Percentiles rank a stretch among this genome's conserved stretches.
These are phyloP conservation scores for Monascus purpureus DNA, from an alignment of 495 filamentous ascomycete species.

Conservation along the genomic window DNA sequence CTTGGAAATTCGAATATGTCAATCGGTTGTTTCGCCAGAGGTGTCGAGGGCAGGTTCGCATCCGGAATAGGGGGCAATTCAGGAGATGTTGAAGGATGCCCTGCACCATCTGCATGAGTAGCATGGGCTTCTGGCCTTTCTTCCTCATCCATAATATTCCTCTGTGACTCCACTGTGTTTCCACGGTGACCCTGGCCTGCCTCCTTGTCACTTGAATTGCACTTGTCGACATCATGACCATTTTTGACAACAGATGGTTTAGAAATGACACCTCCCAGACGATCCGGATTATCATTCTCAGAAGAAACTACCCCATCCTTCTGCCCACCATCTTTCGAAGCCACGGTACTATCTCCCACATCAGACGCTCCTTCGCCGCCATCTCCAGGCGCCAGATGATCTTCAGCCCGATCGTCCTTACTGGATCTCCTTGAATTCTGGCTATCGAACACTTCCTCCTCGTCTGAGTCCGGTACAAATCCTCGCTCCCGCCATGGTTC, in stretches of 20 bases:
- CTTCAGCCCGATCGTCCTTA: no score
- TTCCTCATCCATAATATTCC: background rate
- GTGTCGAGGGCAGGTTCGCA: constrained; percentile 6
- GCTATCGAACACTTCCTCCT: constrained; percentile 37
- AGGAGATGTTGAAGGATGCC: background rate
- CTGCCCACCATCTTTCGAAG: background rate
- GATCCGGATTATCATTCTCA: background rate
- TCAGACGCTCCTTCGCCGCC: constrained; percentile 8
- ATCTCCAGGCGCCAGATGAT: no score
- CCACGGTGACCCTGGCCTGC: background rate
- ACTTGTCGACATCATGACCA: no score
- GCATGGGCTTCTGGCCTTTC: constrained; percentile 1
- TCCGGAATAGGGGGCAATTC: constrained; percentile 2
- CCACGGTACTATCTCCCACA: no score
- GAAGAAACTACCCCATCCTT: background rate
- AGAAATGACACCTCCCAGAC: background rate
- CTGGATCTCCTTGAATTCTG: constrained; percentile 13
- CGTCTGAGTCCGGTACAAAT: constrained; percentile 50
- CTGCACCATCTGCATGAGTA: background rate
- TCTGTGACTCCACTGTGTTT: background rate
- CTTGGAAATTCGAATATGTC: constrained; percentile 11
- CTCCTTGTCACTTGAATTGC: no score
- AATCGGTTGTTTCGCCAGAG: constrained; percentile 2
- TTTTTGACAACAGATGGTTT: no score
- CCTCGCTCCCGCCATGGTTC: constrained; percentile 48